A percentile compares a stretch with the other conserved stretches of the same genome.
phyloP scores from a whole-genome alignment of 1,284 basidiomycete genomes.

The Pseudozyma sp. region DNA sequence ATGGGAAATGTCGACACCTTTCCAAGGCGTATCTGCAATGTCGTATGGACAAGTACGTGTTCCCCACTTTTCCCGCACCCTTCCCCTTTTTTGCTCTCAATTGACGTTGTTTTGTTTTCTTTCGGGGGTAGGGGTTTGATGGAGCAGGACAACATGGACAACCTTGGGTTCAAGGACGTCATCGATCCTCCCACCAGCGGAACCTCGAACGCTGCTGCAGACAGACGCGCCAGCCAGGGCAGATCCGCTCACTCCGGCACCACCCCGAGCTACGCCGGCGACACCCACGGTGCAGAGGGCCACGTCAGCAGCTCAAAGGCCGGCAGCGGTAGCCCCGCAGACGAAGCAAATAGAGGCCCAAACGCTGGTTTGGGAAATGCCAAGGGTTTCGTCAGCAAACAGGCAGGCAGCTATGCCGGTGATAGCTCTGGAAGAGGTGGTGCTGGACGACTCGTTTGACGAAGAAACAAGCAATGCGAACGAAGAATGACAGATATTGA shows the following conservation, averaged over 20 bases:
- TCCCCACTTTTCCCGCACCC: not conserved
- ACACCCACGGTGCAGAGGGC: conserved; percentile 24
- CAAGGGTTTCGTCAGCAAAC: conserved; percentile 21
- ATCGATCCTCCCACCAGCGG: not conserved
- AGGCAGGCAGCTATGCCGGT: conserved; percentile 27
- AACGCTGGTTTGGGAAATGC: conserved; percentile 4
- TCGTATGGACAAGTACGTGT: conserved; percentile 87
- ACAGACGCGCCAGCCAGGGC: conserved; percentile 11
- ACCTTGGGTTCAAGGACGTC: conserved; percentile 60
- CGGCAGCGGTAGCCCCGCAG: conserved; percentile 12
- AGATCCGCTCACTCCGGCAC: conserved; percentile 3
- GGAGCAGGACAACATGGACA: conserved; percentile 63
- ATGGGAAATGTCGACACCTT: conserved; percentile 82
- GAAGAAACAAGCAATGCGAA: not conserved
- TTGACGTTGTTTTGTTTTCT: not conserved
- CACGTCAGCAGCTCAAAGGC: conserved; percentile 12
- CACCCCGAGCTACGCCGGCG: conserved; percentile 25
- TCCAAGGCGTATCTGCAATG: conserved; percentile 89
- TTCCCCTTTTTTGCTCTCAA: not conserved
- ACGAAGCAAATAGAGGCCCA: conserved; percentile 17
- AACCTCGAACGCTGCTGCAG: conserved; percentile 14
- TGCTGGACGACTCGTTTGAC: conserved; percentile 16
- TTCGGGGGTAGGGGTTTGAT: conserved; percentile 54
- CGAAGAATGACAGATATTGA: too few species aligned
- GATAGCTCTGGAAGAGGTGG: conserved; percentile 14